Percentiles rank a stretch among this genome's conserved stretches.
Conservation (phyloP, 441 rosid species). For the Gossypium schwendimanii region DNA sequence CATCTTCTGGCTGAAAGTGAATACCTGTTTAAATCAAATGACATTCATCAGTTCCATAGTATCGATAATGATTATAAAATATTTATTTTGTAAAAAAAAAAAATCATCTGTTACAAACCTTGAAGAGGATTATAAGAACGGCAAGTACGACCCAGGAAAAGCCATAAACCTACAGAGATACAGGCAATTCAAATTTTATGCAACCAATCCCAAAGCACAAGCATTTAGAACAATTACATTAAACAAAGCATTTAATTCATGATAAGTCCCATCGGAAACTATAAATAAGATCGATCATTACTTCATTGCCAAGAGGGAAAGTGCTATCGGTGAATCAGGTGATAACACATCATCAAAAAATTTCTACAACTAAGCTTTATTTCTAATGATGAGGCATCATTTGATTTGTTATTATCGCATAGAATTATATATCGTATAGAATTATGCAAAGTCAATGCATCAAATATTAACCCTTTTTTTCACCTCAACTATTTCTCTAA, state of each 20-base stretch:
- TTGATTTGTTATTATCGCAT: no score
- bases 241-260: neutral
- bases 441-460: no score
- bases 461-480: neutral
- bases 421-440: no score
- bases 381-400: no score
- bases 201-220: neutral
- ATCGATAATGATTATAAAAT: neutral
- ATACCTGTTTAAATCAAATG: slow-evolving; percentile 50
- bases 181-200: slow-evolving; percentile 1
- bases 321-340: no score
- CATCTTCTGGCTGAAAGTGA: slow-evolving; percentile 96
- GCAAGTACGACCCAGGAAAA: slow-evolving; percentile 83
- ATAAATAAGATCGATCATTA: neutral
- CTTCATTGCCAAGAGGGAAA: neutral
- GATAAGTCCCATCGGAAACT: neutral
- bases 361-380: no score
- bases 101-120: slow-evolving; percentile 35
- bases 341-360: no score
- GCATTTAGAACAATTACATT: neutral
- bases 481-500: neutral
- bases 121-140: slow-evolving; percentile 62
- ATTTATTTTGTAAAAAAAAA: neutral
- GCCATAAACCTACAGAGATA: slow-evolving; percentile 65
- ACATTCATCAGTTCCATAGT: neutral